phyloP scores from a whole-genome alignment of 2,329 filamentous ascomycete genomes.

The Cadophora gregata region DNA sequence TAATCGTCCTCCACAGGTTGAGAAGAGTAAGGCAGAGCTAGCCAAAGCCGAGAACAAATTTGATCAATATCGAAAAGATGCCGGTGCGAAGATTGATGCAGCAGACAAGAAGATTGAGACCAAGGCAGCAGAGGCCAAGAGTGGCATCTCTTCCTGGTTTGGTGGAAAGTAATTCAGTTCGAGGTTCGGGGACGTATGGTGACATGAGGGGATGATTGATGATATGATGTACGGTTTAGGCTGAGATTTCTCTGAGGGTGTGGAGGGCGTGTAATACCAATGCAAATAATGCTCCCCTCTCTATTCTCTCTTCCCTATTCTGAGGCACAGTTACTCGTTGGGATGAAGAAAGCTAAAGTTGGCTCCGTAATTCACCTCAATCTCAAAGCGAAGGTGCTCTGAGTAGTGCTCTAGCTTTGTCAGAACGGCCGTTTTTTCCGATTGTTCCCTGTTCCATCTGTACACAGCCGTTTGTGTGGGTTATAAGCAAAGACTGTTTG shows the following conservation, averaged over 20 bases:
- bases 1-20: slow-evolving; percentile 52
- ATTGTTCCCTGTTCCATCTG: too few species aligned
- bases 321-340: not conserved
- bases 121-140: slow-evolving; percentile 81
- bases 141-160: slow-evolving; percentile 85
- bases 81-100: slow-evolving; percentile 77
- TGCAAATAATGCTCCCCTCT: slow-evolving; percentile 9
- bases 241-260: too few species aligned
- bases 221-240: not conserved
- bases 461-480: too few species aligned
- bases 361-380: not conserved
- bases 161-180: slow-evolving; percentile 62
- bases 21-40: slow-evolving; percentile 68
- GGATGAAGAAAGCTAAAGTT: not conserved
- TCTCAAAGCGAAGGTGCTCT: too few species aligned
- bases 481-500: too few species aligned
- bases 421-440: too few species aligned
- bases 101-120: slow-evolving; percentile 84
- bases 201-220: slow-evolving; percentile 14
- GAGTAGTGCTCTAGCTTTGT: too few species aligned
- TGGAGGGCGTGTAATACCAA: slow-evolving; percentile 18
- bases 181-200: not conserved
- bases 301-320: not conserved
- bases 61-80: slow-evolving; percentile 65
- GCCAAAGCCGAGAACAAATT: slow-evolving; percentile 65